Percentiles rank a stretch among this genome's conserved stretches.
Evolutionary conservation across 306 rosid species (phyloP).

Genomic region (Abrus precatorius): DNA sequence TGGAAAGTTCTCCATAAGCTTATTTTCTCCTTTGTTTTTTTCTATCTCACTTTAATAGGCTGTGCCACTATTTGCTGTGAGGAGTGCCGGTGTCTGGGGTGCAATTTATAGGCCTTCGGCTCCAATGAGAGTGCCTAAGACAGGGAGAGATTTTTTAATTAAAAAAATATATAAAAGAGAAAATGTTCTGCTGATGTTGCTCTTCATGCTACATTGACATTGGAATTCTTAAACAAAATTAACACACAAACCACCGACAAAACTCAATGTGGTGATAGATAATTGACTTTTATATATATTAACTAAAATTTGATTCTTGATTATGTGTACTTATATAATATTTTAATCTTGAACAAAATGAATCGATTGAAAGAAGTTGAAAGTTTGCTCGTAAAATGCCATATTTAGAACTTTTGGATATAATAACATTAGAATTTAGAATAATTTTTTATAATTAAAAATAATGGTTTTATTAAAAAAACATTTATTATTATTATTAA

Average conservation of each 20-base stretch:
- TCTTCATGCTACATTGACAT: conserved; percentile 21
- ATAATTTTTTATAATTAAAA: too few species aligned
- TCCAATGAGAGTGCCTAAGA: conserved; percentile 12
- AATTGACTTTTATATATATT: too few species aligned
- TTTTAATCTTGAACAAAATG: too few species aligned
- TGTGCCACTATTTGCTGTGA: conserved; percentile 22
- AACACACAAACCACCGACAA: too few species aligned
- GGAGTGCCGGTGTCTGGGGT: background rate
- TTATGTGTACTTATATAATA: too few species aligned
- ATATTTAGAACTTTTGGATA: background rate
- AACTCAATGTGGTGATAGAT: too few species aligned
- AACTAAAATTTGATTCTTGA: too few species aligned
- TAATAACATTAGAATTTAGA: too few species aligned
- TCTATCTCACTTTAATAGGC: conserved; percentile 31
- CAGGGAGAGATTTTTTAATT: conserved; percentile 2
- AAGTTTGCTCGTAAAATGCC: conserved; percentile 19
- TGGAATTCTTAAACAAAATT: conserved; percentile 2
- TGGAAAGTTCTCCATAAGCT: conserved; percentile 65
- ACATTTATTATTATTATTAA: too few species aligned
- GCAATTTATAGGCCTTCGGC: conserved; percentile 65
- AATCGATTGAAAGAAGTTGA: background rate
- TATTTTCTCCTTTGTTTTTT: background rate
- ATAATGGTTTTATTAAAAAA: background rate
- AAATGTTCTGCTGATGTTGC: conserved; percentile 25
- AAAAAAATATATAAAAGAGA: background rate